phyloP scores from a whole-genome alignment of 2,329 filamentous ascomycete genomes.

The Pestalotiopsis sp. region DNA sequence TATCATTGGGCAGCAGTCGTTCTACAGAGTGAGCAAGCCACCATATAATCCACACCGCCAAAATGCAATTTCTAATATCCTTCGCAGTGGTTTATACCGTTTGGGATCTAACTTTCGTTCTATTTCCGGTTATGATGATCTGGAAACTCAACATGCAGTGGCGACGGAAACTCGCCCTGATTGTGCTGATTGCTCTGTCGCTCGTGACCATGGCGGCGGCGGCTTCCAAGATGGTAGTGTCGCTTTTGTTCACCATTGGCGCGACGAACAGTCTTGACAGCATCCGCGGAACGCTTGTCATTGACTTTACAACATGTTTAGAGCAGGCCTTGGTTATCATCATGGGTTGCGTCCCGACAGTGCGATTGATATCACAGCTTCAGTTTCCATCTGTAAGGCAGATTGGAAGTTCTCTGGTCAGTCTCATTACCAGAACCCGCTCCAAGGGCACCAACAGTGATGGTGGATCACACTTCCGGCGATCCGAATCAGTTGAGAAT shows the following conservation, averaged over 20 bases:
- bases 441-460: not conserved
- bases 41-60: not conserved
- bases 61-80: not conserved
- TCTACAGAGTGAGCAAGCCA: not conserved
- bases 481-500: not conserved
- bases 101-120: slow-evolving; percentile 11
- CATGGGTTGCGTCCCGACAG: slow-evolving; percentile 10
- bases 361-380: not conserved
- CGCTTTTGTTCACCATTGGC: not conserved
- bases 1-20: not conserved
- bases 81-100: slow-evolving; percentile 6
- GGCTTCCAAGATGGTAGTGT: not conserved
- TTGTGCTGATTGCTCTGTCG: slow-evolving; percentile 9
- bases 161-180: slow-evolving; percentile 5
- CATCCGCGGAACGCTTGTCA: not conserved
- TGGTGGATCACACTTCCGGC: not conserved
- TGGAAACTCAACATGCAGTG: slow-evolving; percentile 15
- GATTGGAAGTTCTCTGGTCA: not conserved
- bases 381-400: not conserved
- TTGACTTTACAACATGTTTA: not conserved
- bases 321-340: slow-evolving; percentile 12
- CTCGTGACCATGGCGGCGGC: slow-evolving; percentile 11
- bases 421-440: not conserved
- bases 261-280: not conserved
- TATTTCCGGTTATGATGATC: slow-evolving; percentile 13